Evolutionary conservation across 1,284 basidiomycete genomes (phyloP).

Genomic region (Naganishia cerealis): DNA sequence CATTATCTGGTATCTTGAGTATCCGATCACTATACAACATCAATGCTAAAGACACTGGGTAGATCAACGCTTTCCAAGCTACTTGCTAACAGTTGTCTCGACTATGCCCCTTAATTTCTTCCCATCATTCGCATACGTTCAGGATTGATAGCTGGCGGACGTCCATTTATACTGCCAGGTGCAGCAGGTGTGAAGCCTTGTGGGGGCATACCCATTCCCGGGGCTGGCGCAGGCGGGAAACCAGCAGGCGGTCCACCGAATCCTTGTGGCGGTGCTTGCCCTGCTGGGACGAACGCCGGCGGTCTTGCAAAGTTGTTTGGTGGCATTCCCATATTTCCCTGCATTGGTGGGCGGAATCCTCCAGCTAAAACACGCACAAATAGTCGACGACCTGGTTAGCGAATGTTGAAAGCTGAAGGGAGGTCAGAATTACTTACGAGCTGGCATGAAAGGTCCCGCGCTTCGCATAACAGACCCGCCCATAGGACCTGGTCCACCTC

Average conservation of each 20-base stretch:
- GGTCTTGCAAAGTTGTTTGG: constrained; percentile 25
- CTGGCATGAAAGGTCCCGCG: constrained; percentile 26
- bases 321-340: constrained; percentile 19
- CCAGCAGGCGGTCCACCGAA: constrained; percentile 20
- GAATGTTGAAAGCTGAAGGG: neutral
- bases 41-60: neutral
- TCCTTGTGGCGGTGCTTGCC: constrained; percentile 17
- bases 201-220: constrained; percentile 24
- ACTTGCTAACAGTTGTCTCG: neutral
- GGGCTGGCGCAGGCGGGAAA: constrained; percentile 23
- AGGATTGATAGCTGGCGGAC: constrained; percentile 33
- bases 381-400: neutral
- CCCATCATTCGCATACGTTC: constrained; percentile 36
- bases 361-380: neutral
- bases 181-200: constrained; percentile 30
- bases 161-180: constrained; percentile 31
- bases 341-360: constrained; percentile 33
- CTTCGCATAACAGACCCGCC: constrained; percentile 32
- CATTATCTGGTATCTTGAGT: neutral
- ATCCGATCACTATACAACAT: constrained; percentile 7
- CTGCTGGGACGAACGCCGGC: constrained; percentile 11
- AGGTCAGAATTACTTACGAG: neutral
- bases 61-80: neutral
- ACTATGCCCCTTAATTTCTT: neutral
- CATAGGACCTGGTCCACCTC: constrained; percentile 24